These are phyloP conservation scores for Drechmeria coniospora DNA, from an alignment of 2,329 filamentous ascomycete genomes.

Conservation along the genomic window DNA sequence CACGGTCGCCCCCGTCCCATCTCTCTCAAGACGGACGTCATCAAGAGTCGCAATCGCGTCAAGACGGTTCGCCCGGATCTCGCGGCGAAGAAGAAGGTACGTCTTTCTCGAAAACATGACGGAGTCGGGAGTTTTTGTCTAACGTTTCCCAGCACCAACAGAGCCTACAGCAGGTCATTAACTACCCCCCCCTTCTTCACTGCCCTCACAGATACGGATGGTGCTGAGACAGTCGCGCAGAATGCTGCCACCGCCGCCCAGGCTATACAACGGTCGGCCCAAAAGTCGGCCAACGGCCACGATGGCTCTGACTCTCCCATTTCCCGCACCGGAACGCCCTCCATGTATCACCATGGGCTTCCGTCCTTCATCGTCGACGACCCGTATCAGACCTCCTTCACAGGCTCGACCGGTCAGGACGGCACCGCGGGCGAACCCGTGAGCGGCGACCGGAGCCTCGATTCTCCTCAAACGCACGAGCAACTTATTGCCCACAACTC, in stretches of 20 bases:
- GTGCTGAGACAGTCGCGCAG: conserved; percentile 38
- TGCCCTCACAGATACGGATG: conserved; percentile 36
- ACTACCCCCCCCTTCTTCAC: conserved; percentile 23
- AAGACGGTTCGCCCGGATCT: conserved; percentile 72
- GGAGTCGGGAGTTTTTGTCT: not conserved
- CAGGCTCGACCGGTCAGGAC: conserved; percentile 25
- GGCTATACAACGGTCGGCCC: conserved; percentile 43
- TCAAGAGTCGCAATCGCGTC: conserved; percentile 96
- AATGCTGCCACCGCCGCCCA: conserved; percentile 39
- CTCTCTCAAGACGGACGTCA: conserved; percentile 96
- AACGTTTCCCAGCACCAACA: conserved; percentile 8
- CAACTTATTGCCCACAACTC: conserved; percentile 68
- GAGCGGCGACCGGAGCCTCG: conserved; percentile 47
- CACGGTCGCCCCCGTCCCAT: conserved; percentile 88
- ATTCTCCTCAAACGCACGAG: conserved; percentile 64
- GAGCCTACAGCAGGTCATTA: conserved; percentile 24
- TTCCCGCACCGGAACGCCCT: conserved; percentile 65
- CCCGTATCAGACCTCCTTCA: conserved; percentile 40
- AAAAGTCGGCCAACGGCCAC: conserved; percentile 57
- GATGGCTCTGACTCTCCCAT: conserved; percentile 66
- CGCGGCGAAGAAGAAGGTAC: conserved; percentile 71
- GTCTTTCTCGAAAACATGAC: conserved; percentile 7
- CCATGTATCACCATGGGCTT: conserved; percentile 58
- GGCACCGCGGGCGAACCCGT: conserved; percentile 33
- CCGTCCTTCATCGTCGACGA: conserved; percentile 67